Base-by-base conservation (phyloP, 352 stramenopile genomes). In the Globisporangium radiosum region DNA sequence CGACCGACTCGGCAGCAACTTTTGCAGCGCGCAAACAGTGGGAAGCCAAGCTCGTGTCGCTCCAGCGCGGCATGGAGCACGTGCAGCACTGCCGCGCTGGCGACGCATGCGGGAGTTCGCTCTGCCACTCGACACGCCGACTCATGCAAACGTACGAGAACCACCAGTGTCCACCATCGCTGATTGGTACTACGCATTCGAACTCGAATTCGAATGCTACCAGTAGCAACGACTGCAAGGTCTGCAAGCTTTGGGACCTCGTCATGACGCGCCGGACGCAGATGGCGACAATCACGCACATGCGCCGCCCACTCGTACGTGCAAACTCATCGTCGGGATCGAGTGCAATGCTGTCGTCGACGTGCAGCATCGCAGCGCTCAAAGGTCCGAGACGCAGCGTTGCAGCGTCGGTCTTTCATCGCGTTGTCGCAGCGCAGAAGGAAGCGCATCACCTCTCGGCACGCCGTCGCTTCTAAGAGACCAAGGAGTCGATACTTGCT, bases 221-320 rank as follows among this genome's bases (percentile, higher is more conserved):
- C 25, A 33, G 15, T 8, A 40, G 47, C 33, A 47, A 14, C 37
- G 67, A 85, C 51, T 90, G 81, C 70, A 81, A 84, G 54, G 81
- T 88, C n/a, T 91, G 81, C 78, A 85, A 78, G 68, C 73, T 91
- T 39, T 91, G 78, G 78, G 60, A 73, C 38, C 83, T 86, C 59
- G 68, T 91, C 44, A 67, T 80, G 57, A 54, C 71, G 47, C 65
- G 71, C 47, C 63, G 53, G 7, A 58, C 62, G 19, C 48, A 51
- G 10, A 64, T 65, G 56, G 63, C 67, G 43, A 14, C 60, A 37
- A 65, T 65, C 54, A 49, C 54, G 53, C 53, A 65, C 15, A 40
- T 60, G 17, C 52, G 52, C n/a, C 48, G 58, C 43, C 65, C 49
- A 38, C 60, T 63, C 2, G 25, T 52, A 56, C 47, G 45, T 54